Percentiles rank a stretch among this genome's conserved stretches.
Evolutionary conservation across 2,329 filamentous ascomycete species (phyloP).

Genomic region (Sclerotinia sclerotiorum): DNA sequence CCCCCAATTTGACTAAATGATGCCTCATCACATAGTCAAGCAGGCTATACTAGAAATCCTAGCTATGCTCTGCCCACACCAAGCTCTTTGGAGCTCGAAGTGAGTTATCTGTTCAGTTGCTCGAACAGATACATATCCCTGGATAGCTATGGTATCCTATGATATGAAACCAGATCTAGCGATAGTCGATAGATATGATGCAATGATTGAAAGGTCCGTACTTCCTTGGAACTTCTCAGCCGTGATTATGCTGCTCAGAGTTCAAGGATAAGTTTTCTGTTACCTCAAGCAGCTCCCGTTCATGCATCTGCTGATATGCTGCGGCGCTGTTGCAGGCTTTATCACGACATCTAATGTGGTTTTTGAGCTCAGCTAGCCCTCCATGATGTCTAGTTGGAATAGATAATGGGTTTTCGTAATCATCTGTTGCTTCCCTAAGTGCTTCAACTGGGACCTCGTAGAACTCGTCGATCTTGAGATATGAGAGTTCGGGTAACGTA

Average conservation of each 20-base stretch:
- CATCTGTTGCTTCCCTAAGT: constrained; percentile 24
- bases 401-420: constrained; percentile 22
- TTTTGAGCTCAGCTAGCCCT: constrained; percentile 25
- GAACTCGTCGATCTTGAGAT: constrained; percentile 27
- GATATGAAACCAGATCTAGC: background rate
- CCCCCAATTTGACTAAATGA: background rate
- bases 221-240: background rate
- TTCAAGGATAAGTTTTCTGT: background rate
- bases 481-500: constrained; percentile 20
- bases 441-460: constrained; percentile 27
- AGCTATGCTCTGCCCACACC: background rate
- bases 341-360: constrained; percentile 27
- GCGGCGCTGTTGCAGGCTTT: constrained; percentile 2
- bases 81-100: background rate
- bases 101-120: background rate
- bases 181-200: background rate
- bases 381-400: constrained; percentile 25
- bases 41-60: background rate
- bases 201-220: background rate
- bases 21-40: background rate
- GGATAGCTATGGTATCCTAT: background rate
- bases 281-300: background rate
- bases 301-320: background rate
- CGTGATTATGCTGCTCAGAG: background rate
- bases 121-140: background rate